These are phyloP conservation scores for Smittium culicis DNA, from an alignment of 371 early-diverging fungal species.

Conservation along the genomic window DNA sequence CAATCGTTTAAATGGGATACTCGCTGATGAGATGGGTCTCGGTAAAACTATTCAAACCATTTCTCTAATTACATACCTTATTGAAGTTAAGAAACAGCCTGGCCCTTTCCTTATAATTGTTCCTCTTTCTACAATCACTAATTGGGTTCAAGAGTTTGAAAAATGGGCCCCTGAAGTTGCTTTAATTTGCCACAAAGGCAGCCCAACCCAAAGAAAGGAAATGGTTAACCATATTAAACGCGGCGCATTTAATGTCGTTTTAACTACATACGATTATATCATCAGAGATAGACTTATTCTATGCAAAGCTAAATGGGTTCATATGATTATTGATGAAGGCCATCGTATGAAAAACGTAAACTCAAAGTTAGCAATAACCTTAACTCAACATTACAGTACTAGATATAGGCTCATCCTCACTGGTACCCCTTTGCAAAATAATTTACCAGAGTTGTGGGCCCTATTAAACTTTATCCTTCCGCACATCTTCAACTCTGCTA, in stretches of 20 bases:
- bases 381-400: conserved; percentile 71
- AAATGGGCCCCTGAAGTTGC: conserved; percentile 93
- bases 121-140: conserved; percentile 88
- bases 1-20: conserved; percentile 92
- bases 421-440: conserved; percentile 99
- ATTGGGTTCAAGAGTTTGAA: conserved; percentile 95
- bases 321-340: conserved; percentile 97
- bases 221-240: conserved; percentile 56
- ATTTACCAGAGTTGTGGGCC: conserved; percentile 97
- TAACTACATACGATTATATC: conserved; percentile 97
- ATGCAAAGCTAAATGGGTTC: conserved; percentile 79
- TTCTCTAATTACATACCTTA: conserved; percentile 83
- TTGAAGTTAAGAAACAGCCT: conserved; percentile 75
- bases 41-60: conserved; percentile 98
- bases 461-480: conserved; percentile 96
- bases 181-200: conserved; percentile 84
- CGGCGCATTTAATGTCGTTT: conserved; percentile 79
- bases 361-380: conserved; percentile 67
- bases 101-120: conserved; percentile 92
- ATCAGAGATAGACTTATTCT: conserved; percentile 81
- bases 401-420: conserved; percentile 94
- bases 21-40: conserved; percentile 98
- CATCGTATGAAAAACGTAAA: conserved; percentile 96
- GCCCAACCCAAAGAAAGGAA: conserved; percentile 54
- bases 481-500: conserved; percentile 85